Percentiles rank a stretch among this genome's conserved stretches.
These are phyloP conservation scores for Suillus clintonianus DNA, from an alignment of 768 basidiomycete genomes.

Conservation along the genomic window DNA sequence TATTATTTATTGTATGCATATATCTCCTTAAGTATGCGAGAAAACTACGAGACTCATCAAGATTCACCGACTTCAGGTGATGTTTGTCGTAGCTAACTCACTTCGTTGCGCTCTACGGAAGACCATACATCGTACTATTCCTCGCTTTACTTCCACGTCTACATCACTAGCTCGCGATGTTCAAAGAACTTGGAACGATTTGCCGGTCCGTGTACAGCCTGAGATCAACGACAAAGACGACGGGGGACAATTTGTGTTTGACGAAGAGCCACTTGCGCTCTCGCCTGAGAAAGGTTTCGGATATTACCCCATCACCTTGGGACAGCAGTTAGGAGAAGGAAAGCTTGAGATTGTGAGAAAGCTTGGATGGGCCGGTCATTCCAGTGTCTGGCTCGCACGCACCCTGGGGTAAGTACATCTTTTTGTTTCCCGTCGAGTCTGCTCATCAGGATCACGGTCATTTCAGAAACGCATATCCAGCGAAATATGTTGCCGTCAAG, in stretches of 20 bases:
- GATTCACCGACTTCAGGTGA: neutral
- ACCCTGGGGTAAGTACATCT: neutral
- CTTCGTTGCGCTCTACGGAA: neutral
- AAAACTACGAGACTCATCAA: neutral
- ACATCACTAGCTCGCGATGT: neutral
- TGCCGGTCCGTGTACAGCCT: neutral
- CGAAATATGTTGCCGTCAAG: neutral
- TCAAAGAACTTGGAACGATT: neutral
- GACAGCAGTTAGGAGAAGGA: neutral
- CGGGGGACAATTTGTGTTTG: neutral
- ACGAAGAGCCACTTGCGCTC: neutral
- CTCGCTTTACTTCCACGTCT: neutral
- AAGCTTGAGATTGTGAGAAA: neutral
- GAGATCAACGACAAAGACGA: neutral
- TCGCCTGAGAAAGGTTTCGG: neutral
- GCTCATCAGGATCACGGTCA: neutral
- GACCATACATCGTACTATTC: neutral
- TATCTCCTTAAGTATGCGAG: neutral
- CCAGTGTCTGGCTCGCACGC: conserved; percentile 4
- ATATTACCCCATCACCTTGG: neutral
- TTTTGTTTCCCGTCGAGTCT: neutral
- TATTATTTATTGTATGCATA: neutral
- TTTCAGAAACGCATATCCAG: neutral
- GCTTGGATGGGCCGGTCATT: conserved; percentile 1
- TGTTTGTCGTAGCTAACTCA: neutral